Evolutionary conservation across 1,139 yeast species (phyloP).

Genomic region (Blastobotrys apis): DNA sequence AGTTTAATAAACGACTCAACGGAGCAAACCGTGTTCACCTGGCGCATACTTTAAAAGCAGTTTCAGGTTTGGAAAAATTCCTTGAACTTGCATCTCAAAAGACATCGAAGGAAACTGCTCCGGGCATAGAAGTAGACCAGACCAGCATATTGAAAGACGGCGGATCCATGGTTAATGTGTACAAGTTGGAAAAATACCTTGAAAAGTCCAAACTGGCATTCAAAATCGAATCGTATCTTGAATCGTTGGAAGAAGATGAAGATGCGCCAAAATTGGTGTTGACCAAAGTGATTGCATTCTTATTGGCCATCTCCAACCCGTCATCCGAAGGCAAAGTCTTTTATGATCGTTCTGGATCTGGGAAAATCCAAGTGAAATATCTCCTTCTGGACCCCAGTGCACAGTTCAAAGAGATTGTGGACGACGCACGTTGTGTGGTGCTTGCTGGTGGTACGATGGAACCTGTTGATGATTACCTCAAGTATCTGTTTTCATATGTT

Average conservation of each 20-base stretch:
- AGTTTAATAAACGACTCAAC: constrained; percentile 60
- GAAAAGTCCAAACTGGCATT: constrained; percentile 71
- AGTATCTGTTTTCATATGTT: constrained; percentile 62
- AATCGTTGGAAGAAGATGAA: constrained; percentile 26
- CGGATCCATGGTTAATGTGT: constrained; percentile 68
- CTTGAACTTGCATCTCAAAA: constrained; percentile 32
- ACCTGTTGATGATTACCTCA: constrained; percentile 68
- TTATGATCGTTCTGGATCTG: constrained; percentile 45
- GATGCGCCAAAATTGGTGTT: constrained; percentile 50
- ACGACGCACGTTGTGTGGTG: constrained; percentile 64
- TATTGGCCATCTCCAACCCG: constrained; percentile 67
- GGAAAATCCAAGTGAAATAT: constrained; percentile 49
- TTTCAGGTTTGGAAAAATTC: constrained; percentile 49
- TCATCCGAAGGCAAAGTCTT: constrained; percentile 77
- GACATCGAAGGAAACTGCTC: constrained; percentile 32
- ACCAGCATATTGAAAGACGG: constrained; percentile 53
- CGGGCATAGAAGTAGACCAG: constrained; percentile 54
- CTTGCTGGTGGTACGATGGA: constrained; percentile 98
- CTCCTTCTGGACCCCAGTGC: constrained; percentile 78
- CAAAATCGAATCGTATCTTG: constrained; percentile 73
- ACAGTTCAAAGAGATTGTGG: constrained; percentile 61
- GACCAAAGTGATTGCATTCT: constrained; percentile 61
- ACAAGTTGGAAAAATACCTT: constrained; percentile 61
- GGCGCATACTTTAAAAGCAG: constrained; percentile 56
- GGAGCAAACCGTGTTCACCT: constrained; percentile 72